Percentiles rank a stretch among this genome's conserved stretches.
phyloP scores from a whole-genome alignment of 257 asterid species.

The Cynanchum wilfordii region DNA sequence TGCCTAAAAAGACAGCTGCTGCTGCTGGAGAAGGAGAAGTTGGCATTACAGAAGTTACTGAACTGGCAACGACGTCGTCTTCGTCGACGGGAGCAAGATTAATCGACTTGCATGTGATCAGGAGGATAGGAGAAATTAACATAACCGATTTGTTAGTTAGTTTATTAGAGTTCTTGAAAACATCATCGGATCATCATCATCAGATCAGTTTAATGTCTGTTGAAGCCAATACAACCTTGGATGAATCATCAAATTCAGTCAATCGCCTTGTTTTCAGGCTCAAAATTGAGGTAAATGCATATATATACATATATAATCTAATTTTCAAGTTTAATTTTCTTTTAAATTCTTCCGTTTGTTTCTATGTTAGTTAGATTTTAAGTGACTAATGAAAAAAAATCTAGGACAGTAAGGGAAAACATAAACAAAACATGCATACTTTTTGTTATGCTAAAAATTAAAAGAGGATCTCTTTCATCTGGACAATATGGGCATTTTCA shows the following conservation, averaged over 20 bases:
- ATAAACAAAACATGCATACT: too few relatives aligned
- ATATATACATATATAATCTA: too few relatives aligned
- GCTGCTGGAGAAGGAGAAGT: slow-evolving; percentile 20
- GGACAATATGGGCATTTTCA: neutral
- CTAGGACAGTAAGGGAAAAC: too few relatives aligned
- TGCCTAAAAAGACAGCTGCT: neutral
- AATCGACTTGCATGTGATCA: slow-evolving; percentile 58
- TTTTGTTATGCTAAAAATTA: too few relatives aligned
- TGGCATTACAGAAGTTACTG: slow-evolving; percentile 28
- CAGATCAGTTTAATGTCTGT: slow-evolving; percentile 34
- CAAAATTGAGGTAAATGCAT: slow-evolving; percentile 47
- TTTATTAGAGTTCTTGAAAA: slow-evolving; percentile 49
- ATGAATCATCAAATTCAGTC: slow-evolving; percentile 34
- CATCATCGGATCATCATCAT: slow-evolving; percentile 14
- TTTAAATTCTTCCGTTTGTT: too few relatives aligned
- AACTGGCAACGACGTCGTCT: slow-evolving; percentile 34
- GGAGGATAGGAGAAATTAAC: slow-evolving; percentile 33
- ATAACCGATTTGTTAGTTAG: slow-evolving; percentile 41
- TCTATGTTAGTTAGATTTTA: too few relatives aligned
- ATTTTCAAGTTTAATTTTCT: too few relatives aligned
- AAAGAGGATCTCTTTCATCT: neutral
- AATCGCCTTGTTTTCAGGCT: slow-evolving; percentile 41
- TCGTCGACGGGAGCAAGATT: slow-evolving; percentile 23
- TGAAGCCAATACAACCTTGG: slow-evolving; percentile 42
- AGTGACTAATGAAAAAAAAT: too few relatives aligned